These are phyloP conservation scores for Penicillium sp. DNA, from an alignment of 2,329 filamentous ascomycete genomes.

Conservation along the genomic window DNA sequence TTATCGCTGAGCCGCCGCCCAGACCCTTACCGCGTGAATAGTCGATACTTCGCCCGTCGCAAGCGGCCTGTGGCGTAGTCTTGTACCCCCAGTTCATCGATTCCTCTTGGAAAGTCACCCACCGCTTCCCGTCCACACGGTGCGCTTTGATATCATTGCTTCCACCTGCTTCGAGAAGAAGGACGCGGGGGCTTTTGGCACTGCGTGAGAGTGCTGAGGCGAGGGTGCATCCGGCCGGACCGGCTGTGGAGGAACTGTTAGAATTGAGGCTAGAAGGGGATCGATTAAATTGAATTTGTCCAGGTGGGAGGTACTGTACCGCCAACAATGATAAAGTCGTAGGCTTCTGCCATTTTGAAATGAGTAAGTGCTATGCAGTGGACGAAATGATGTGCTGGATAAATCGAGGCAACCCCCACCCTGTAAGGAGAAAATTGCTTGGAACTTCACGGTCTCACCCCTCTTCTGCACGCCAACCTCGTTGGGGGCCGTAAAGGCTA, in stretches of 20 bases:
- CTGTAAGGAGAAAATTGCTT: too few relatives aligned
- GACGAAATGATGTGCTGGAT: too few relatives aligned
- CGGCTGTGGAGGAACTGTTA: constrained; percentile 32
- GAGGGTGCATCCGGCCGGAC: constrained; percentile 61
- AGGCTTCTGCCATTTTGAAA: neutral
- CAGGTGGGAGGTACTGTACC: neutral
- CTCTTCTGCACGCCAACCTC: too few relatives aligned
- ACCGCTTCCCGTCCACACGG: constrained; percentile 58
- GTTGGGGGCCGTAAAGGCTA: neutral
- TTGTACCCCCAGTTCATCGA: constrained; percentile 59
- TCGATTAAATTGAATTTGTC: too few relatives aligned
- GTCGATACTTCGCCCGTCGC: constrained; percentile 26
- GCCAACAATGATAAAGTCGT: neutral
- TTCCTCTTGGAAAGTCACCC: constrained; percentile 52
- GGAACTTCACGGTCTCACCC: too few relatives aligned
- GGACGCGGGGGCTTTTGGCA: constrained; percentile 53
- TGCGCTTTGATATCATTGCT: constrained; percentile 51
- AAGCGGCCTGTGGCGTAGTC: constrained; percentile 50
- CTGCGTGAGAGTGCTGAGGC: constrained; percentile 57
- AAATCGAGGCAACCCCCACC: too few relatives aligned
- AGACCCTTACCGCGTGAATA: constrained; percentile 24
- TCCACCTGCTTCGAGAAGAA: constrained; percentile 64
- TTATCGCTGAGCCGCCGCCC: constrained; percentile 26
- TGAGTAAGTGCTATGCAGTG: too few relatives aligned
- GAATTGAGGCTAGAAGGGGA: too few relatives aligned